These are phyloP conservation scores for Abelmoschus esculentus DNA, from an alignment of 345 rosid genomes.

Conservation along the genomic window DNA sequence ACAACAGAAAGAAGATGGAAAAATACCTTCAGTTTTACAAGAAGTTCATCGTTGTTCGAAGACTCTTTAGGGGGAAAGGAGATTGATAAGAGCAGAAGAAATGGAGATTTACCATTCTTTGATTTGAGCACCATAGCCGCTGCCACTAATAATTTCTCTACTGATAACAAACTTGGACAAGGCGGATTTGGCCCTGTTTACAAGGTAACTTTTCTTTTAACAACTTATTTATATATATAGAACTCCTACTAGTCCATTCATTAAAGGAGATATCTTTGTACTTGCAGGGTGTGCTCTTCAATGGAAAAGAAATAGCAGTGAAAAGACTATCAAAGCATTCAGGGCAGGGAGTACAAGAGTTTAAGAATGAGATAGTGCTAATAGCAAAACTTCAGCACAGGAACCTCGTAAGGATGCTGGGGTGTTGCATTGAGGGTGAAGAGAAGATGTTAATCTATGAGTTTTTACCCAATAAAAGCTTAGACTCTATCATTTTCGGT, in stretches of 20 bases:
- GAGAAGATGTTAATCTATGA: slow-evolving; percentile 62
- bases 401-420: slow-evolving; percentile 62
- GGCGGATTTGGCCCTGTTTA: slow-evolving; percentile 75
- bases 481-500: slow-evolving; percentile 52
- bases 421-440: slow-evolving; percentile 46
- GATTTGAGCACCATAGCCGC: slow-evolving; percentile 34
- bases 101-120: slow-evolving; percentile 41
- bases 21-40: slow-evolving; percentile 2
- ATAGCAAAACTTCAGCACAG: slow-evolving; percentile 60
- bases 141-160: slow-evolving; percentile 48
- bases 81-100: slow-evolving; percentile 24
- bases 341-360: slow-evolving; percentile 45
- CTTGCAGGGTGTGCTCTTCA: slow-evolving; percentile 31
- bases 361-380: slow-evolving; percentile 36
- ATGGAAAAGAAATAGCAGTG: slow-evolving; percentile 43
- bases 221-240: not conserved
- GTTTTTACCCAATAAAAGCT: slow-evolving; percentile 52
- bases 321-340: slow-evolving; percentile 43
- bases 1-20: slow-evolving; percentile 20
- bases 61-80: slow-evolving; percentile 26
- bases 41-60: slow-evolving; percentile 20
- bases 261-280: not conserved
- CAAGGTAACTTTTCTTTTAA: slow-evolving; percentile 29
- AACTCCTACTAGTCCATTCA: not conserved
- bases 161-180: slow-evolving; percentile 51